Evolutionary conservation across 768 basidiomycete genomes (phyloP).

Genomic region (Amanita rubescens): DNA sequence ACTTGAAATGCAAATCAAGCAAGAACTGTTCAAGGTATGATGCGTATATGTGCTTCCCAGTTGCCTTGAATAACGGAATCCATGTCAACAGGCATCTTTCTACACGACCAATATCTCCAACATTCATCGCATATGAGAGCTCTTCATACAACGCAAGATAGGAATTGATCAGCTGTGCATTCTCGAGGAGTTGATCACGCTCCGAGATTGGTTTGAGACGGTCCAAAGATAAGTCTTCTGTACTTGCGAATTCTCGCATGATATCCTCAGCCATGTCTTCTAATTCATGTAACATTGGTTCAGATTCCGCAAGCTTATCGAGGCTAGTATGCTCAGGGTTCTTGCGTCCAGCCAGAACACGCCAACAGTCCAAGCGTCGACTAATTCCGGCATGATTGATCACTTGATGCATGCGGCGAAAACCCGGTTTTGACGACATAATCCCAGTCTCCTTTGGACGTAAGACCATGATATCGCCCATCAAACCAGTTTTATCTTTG

Average conservation of each 20-base stretch:
- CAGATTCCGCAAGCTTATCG: constrained; percentile 15
- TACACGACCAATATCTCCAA: neutral
- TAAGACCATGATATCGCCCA: constrained; percentile 11
- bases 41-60: constrained; percentile 30
- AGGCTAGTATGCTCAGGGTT: constrained; percentile 3
- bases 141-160: neutral
- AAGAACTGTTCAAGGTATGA: constrained; percentile 21
- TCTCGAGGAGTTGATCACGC: neutral
- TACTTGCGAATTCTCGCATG: neutral
- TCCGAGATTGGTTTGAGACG: neutral
- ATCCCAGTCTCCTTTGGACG: constrained; percentile 19
- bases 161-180: constrained; percentile 1
- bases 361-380: constrained; percentile 20
- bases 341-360: constrained; percentile 10
- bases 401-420: constrained; percentile 22
- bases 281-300: constrained; percentile 18
- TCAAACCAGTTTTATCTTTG: constrained; percentile 13
- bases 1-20: constrained; percentile 18
- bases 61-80: neutral
- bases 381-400: constrained; percentile 17
- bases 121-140: constrained; percentile 1
- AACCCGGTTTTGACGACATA: constrained; percentile 19
- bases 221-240: neutral
- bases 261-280: constrained; percentile 12
- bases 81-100: neutral